Percentiles rank a stretch among this genome's conserved stretches.
These are phyloP conservation scores for Eucalyptus marginata DNA, from an alignment of 345 rosid genomes.

Conservation along the genomic window DNA sequence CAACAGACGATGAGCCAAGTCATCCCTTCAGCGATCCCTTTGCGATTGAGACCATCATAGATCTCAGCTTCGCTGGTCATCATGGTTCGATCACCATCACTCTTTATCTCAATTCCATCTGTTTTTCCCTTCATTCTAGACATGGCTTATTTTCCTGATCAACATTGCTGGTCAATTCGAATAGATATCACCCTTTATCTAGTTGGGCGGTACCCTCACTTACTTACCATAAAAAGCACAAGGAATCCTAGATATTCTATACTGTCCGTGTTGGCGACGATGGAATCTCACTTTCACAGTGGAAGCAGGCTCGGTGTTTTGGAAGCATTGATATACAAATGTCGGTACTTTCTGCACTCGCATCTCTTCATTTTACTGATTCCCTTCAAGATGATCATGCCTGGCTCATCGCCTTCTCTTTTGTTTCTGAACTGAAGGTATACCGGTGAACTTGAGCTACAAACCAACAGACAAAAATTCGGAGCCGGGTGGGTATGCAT, in stretches of 20 bases:
- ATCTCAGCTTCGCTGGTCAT: too few relatives aligned
- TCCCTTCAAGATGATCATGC: background rate
- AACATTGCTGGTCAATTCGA: too few relatives aligned
- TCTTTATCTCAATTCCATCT: too few relatives aligned
- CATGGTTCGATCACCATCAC: too few relatives aligned
- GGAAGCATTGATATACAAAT: background rate
- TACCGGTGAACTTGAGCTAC: background rate
- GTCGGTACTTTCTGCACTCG: background rate
- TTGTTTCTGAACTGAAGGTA: background rate
- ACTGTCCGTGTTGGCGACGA: fast-evolving
- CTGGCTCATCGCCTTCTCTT: background rate
- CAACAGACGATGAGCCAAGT: fast-evolving
- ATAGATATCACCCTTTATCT: too few relatives aligned
- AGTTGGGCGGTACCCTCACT: too few relatives aligned
- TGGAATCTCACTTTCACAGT: too few relatives aligned
- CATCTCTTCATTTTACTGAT: background rate
- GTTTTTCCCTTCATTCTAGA: too few relatives aligned
- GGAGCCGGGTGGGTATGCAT: too few relatives aligned
- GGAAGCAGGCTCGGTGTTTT: background rate
- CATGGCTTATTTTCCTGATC: too few relatives aligned
- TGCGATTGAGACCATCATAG: fast-evolving
- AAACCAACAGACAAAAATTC: too few relatives aligned
- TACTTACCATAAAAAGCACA: fast-evolving
- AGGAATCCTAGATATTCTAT: fast-evolving
- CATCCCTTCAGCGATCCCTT: fast-evolving